Percentiles rank a stretch among this genome's conserved stretches.
Evolutionary conservation across 106 monocot species (phyloP).

Genomic region (Triglochin maritima): DNA sequence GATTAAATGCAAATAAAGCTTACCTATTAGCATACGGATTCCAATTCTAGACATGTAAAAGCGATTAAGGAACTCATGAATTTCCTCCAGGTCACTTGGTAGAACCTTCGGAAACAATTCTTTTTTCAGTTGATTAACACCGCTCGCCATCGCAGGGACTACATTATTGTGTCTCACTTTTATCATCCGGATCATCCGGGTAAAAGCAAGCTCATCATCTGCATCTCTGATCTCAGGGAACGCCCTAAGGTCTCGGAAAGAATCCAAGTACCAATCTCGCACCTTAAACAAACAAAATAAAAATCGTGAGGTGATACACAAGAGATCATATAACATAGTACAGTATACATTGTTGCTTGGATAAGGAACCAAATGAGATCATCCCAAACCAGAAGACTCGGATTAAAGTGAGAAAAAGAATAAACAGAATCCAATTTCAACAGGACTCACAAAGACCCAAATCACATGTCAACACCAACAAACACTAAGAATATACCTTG

Average conservation of each 20-base stretch:
- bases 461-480: too few species aligned
- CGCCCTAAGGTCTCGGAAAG: slow-evolving; percentile 18
- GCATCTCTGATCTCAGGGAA: slow-evolving; percentile 23
- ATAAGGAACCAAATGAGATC: too few species aligned
- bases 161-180: slow-evolving; percentile 28
- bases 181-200: slow-evolving; percentile 29
- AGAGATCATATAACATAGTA: background rate
- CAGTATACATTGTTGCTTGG: background rate
- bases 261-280: slow-evolving; percentile 27
- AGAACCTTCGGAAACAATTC: slow-evolving; percentile 5
- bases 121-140: slow-evolving; percentile 29
- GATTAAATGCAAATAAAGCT: slow-evolving; percentile 6
- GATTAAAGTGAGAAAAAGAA: too few species aligned
- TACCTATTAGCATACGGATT: slow-evolving; percentile 96
- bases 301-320: background rate
- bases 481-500: too few species aligned
- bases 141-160: slow-evolving; percentile 25
- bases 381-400: too few species aligned
- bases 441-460: too few species aligned
- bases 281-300: slow-evolving; percentile 13
- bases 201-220: slow-evolving; percentile 18
- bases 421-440: too few species aligned
- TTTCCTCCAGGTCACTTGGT: slow-evolving; percentile 7
- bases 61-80: slow-evolving; percentile 26
- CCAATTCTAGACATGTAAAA: slow-evolving; percentile 73